Base-by-base conservation (phyloP, 768 basidiomycete species). In the Lentinula guzmanii region DNA sequence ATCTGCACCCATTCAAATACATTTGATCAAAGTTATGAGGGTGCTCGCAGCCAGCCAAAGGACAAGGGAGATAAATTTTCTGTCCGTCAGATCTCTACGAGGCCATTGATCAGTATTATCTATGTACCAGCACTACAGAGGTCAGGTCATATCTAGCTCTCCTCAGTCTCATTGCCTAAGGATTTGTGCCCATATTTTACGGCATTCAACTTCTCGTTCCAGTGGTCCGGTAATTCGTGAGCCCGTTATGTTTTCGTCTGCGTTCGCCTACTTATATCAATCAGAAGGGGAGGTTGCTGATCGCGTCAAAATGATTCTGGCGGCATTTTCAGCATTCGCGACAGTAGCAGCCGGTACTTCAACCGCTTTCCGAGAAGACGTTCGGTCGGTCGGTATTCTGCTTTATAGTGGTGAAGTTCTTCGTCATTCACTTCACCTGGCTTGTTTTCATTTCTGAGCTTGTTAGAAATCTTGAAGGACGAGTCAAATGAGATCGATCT, bases 401-500 rank as follows among this genome's bases (percentile, higher is more conserved):
- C 77, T 96, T 0, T 96, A 95, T 67, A 78, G 82, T 34, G 89
- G 93, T 93, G 72, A 46, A 80, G 63, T 52, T 31, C 2, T 24
- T 24, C 24, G 9, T 54, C 33, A 9, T 31, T 3, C 24, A 0
- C 52, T 42, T 11, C 28, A 28, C 1, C n/a, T 1, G 1, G 33
- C 33, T 16, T 61, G 15, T 64, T 51, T 62, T 67, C 21, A 70
- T 42, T 5, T 60, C 16, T 18, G 8, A n/a, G 11, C 10, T 63
- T 15, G 41, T 13, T 66, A 83, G 96, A 95, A 61, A 68, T 98
- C 9, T 76, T 99, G 39, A 91, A 90, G 72, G 93, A 95, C 60
- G 96, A 99, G 69, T 82, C 84, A 0, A 83, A 87, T 3, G 86
- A 88, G 34, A 77, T 87, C 28, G 94, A 95, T 72, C 74, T 94